phyloP scores from a whole-genome alignment of 208 protist genomes.

The Trypanosomatidae sp. region DNA sequence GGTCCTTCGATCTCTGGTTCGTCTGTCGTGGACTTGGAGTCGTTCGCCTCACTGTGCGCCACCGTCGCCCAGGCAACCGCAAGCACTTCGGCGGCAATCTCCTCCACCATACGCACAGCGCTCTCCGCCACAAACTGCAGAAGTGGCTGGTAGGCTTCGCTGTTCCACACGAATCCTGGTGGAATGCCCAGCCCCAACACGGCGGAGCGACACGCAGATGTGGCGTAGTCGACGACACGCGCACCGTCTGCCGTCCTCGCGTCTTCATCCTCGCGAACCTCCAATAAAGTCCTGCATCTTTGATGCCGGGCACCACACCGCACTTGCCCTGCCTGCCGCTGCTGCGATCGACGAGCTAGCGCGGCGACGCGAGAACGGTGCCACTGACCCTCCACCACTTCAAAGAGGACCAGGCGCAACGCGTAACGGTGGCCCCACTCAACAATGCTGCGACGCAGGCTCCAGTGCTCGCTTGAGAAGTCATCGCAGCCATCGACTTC shows the following conservation, averaged over 20 bases:
- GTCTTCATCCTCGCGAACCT: not conserved
- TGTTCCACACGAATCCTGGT: constrained; percentile 7
- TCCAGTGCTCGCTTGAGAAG: not conserved
- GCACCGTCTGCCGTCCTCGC: not conserved
- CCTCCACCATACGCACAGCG: not conserved
- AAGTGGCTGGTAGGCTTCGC: constrained; percentile 10
- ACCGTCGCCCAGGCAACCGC: not conserved
- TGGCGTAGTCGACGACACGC: not conserved
- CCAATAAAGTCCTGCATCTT: not conserved
- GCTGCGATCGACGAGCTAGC: not conserved
- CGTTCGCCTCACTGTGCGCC: not conserved
- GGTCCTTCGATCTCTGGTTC: not conserved
- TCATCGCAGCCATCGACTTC: not conserved
- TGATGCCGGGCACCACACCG: not conserved
- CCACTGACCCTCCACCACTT: constrained; percentile 14
- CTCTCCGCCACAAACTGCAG: not conserved
- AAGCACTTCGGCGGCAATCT: constrained; percentile 4
- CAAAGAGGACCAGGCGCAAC: constrained; percentile 18
- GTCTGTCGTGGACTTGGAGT: not conserved
- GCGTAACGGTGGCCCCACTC: constrained; percentile 23
- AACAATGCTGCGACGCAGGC: constrained; percentile 7
- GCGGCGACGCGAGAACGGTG: constrained; percentile 1
- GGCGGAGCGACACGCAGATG: not conserved
- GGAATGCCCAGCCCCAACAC: not conserved
- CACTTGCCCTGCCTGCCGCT: not conserved